A percentile compares a stretch with the other conserved stretches of the same genome.
phyloP scores from a whole-genome alignment of 306 rosid species.

The Geum urbanum region DNA sequence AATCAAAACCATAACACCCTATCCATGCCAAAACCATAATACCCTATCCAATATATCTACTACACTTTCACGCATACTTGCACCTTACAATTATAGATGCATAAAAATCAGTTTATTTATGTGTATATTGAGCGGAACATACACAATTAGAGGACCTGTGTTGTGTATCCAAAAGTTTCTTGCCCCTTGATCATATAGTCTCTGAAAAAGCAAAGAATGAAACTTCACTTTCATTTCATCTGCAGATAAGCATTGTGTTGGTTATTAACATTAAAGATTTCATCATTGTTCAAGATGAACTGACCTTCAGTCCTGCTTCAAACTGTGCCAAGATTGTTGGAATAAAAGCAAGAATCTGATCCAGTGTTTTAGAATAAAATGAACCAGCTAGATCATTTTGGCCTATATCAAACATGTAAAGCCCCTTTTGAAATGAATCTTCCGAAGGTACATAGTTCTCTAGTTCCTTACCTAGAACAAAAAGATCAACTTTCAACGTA shows the following conservation, averaged over 20 bases:
- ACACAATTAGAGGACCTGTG: slow-evolving; percentile 88
- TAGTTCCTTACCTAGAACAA: slow-evolving; percentile 36
- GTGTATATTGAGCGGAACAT: too few relatives aligned
- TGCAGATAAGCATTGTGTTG: neutral
- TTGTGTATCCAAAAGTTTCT: slow-evolving; percentile 86
- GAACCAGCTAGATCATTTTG: slow-evolving; percentile 90
- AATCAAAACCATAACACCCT: too few relatives aligned
- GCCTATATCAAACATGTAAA: slow-evolving; percentile 84
- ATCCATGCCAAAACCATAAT: too few relatives aligned
- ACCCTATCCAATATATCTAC: too few relatives aligned
- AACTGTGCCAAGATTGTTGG: slow-evolving; percentile 60
- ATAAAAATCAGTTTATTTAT: too few relatives aligned
- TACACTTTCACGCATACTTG: too few relatives aligned
- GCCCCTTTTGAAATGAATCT: slow-evolving; percentile 13
- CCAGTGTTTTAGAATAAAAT: slow-evolving; percentile 72
- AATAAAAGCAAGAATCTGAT: slow-evolving; percentile 65
- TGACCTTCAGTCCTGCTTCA: slow-evolving; percentile 71
- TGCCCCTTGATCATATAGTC: slow-evolving; percentile 66
- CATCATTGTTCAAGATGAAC: neutral
- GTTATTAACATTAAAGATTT: neutral
- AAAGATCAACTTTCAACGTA: neutral
- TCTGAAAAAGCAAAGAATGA: slow-evolving; percentile 36
- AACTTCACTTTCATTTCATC: neutral
- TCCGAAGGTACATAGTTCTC: slow-evolving; percentile 56
- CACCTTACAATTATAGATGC: too few relatives aligned